Conservation (phyloP, 805 yeast species). For the Yarrowia divulgata region DNA sequence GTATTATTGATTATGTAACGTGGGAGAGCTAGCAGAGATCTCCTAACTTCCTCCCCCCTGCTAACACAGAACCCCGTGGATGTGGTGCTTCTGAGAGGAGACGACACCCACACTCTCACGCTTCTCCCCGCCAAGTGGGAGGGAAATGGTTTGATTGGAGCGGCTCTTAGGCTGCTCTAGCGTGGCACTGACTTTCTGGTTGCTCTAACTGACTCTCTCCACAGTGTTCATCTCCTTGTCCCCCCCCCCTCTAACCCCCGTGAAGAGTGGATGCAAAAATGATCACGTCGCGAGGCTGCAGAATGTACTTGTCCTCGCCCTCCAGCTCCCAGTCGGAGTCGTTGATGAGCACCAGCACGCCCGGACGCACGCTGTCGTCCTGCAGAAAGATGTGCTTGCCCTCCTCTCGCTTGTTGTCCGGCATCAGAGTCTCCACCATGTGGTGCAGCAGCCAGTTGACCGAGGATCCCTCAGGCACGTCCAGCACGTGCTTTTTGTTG, state of each 20-base stretch:
- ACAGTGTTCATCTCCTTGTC: neutral
- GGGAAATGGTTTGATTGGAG: slow-evolving; percentile 27
- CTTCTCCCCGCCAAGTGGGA: slow-evolving; percentile 29
- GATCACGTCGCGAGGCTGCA: slow-evolving; percentile 77
- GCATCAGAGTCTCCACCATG: slow-evolving; percentile 50
- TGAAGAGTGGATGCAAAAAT: slow-evolving; percentile 93
- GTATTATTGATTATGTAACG: neutral
- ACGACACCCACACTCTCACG: slow-evolving; percentile 11
- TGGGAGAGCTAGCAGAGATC: too few relatives aligned
- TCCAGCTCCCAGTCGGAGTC: slow-evolving; percentile 98
- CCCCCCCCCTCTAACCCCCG: slow-evolving; percentile 86
- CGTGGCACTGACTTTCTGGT: too few relatives aligned
- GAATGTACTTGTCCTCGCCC: slow-evolving; percentile 81
- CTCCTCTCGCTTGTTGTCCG: slow-evolving; percentile 62
- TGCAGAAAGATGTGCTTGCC: slow-evolving; percentile 77
- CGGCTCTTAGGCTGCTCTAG: slow-evolving; percentile 16
- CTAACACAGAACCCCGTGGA: slow-evolving; percentile 34
- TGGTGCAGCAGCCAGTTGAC: slow-evolving; percentile 62
- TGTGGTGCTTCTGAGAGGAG: slow-evolving; percentile 25
- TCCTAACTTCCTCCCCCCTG: too few relatives aligned
- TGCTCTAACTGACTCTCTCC: too few relatives aligned
- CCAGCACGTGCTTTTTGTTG: slow-evolving; percentile 61
- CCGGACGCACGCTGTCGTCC: slow-evolving; percentile 78
- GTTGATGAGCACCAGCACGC: slow-evolving; percentile 87
- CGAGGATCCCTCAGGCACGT: slow-evolving; percentile 53